These are phyloP conservation scores for Immersiporthe knoxdaviesiana DNA, from an alignment of 2,329 filamentous ascomycete species.

Conservation along the genomic window DNA sequence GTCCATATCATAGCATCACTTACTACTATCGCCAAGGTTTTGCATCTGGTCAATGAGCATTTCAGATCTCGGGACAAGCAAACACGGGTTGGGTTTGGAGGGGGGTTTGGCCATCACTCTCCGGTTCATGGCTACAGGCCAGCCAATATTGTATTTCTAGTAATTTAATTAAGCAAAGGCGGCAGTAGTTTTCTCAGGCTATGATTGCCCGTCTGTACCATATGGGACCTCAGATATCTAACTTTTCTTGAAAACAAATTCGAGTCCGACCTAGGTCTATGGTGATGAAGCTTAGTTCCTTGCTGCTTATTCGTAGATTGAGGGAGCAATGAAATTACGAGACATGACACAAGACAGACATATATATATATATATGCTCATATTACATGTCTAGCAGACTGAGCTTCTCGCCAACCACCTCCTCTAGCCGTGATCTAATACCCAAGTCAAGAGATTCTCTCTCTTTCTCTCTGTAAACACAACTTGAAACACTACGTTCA, in stretches of 20 bases:
- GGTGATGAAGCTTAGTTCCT: too few species aligned
- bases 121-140: constrained; percentile 3
- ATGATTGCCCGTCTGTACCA: constrained; percentile 1
- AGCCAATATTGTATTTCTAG: constrained; percentile 4
- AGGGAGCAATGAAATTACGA: too few species aligned
- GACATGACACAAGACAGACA: background rate
- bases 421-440: background rate
- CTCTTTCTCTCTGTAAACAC: background rate
- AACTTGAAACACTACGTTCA: too few species aligned
- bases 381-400: background rate
- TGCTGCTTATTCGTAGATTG: too few species aligned
- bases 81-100: background rate
- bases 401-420: background rate
- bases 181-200: background rate
- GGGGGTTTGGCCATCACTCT: background rate
- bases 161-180: constrained; percentile 10
- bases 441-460: background rate
- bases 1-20: background rate
- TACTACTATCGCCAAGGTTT: background rate
- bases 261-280: background rate
- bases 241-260: background rate
- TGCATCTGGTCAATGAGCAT: background rate
- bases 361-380: background rate
- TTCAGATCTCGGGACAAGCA: background rate
- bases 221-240: background rate